phyloP scores from a whole-genome alignment of 148 eudicot species.

The Chenopodium formosanum region DNA sequence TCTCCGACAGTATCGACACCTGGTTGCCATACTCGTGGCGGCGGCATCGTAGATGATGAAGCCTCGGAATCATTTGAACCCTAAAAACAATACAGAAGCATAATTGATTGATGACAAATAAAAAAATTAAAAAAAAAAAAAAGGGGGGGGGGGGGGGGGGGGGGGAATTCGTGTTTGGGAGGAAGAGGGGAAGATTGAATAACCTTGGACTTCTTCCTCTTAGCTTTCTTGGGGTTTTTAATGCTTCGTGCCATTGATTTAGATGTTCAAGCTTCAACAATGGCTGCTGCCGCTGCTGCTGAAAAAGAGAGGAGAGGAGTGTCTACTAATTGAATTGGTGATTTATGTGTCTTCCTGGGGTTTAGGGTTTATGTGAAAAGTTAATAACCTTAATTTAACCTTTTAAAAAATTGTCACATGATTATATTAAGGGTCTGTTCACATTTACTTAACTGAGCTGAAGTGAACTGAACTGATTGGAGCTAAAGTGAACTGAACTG shows the following conservation, averaged over 20 bases:
- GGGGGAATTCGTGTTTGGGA: too few relatives aligned
- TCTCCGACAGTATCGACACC: slow-evolving; percentile 79
- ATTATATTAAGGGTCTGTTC: too few relatives aligned
- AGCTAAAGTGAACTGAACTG: too few relatives aligned
- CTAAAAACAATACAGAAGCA: slow-evolving; percentile 22
- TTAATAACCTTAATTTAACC: too few relatives aligned
- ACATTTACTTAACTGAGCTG: too few relatives aligned
- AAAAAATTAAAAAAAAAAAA: too few relatives aligned
- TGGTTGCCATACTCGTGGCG: slow-evolving; percentile 86
- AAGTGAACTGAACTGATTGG: too few relatives aligned
- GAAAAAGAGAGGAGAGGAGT: not conserved
- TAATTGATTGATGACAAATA: too few relatives aligned
- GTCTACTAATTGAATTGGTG: not conserved
- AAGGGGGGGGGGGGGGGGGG: too few relatives aligned
- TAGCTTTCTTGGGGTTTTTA: slow-evolving; percentile 63
- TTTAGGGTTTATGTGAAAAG: not conserved
- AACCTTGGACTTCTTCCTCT: slow-evolving; percentile 67
- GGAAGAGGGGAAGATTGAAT: too few relatives aligned
- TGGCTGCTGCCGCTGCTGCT: not conserved
- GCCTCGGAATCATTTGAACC: slow-evolving; percentile 56
- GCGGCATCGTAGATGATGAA: slow-evolving; percentile 34
- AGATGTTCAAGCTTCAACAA: not conserved
- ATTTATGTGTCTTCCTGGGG: not conserved
- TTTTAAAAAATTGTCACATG: too few relatives aligned
- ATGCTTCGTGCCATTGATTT: slow-evolving; percentile 66